These are phyloP conservation scores for Aureobasidium namibiae DNA, from an alignment of 2,329 filamentous ascomycete genomes.

Conservation along the genomic window DNA sequence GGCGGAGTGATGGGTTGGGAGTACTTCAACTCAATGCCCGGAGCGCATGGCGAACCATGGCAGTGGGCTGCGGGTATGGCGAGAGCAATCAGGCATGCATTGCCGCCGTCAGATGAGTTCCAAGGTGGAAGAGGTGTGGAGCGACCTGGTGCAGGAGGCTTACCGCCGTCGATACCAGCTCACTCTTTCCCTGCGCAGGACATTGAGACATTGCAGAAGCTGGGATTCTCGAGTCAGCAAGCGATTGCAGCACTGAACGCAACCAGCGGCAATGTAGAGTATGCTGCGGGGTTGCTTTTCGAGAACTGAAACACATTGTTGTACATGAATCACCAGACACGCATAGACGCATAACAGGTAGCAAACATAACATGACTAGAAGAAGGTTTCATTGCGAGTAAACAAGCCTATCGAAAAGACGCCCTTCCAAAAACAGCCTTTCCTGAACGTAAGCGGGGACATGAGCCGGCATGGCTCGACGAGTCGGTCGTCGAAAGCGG, in stretches of 20 bases:
- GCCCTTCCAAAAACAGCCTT: conserved; percentile 6
- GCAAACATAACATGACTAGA: not conserved
- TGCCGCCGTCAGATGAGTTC: conserved; percentile 18
- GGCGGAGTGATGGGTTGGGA: conserved; percentile 94
- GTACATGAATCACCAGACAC: not conserved
- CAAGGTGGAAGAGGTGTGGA: conserved; percentile 15
- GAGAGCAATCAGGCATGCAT: conserved; percentile 26
- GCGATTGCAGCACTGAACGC: conserved; percentile 41
- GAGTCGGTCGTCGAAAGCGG: not conserved
- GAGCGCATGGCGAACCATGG: conserved; percentile 57
- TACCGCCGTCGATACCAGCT: conserved; percentile 21
- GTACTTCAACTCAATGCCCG: conserved; percentile 76
- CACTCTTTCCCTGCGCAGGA: conserved; percentile 35
- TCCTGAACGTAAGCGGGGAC: conserved; percentile 10
- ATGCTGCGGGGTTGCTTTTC: conserved; percentile 41
- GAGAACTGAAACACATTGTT: conserved; percentile 25
- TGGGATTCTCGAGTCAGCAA: conserved; percentile 39
- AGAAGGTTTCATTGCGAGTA: conserved; percentile 7
- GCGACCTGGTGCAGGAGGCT: conserved; percentile 20
- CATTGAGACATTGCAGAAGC: conserved; percentile 34
- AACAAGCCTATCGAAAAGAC: conserved; percentile 3
- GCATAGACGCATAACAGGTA: not conserved
- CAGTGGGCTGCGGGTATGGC: conserved; percentile 69
- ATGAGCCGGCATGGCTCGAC: conserved; percentile 3
- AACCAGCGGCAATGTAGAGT: conserved; percentile 41